These are phyloP conservation scores for Gynostemma pentaphyllum DNA, from an alignment of 306 rosid genomes.

Conservation along the genomic window DNA sequence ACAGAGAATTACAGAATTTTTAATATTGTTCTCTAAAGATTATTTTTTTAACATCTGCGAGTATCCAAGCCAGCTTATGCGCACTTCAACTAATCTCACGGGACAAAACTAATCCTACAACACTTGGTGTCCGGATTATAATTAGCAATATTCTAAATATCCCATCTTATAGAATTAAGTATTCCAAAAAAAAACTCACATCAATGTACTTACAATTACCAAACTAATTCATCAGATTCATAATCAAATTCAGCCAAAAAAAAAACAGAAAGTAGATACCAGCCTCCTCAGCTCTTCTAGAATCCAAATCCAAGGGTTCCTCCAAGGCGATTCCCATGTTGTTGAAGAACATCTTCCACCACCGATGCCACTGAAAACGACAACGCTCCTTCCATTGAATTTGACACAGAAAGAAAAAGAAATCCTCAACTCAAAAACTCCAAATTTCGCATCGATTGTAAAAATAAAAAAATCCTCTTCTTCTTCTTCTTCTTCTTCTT, in stretches of 20 bases:
- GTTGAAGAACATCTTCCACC: conserved; percentile 87
- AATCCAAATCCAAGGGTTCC: conserved; percentile 63
- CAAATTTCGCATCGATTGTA: no score
- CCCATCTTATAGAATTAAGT: no score
- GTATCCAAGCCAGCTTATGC: no score
- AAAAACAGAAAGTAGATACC: conserved; percentile 26
- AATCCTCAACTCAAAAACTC: no score
- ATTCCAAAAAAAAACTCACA: neutral
- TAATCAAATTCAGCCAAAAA: neutral
- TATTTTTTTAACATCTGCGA: no score
- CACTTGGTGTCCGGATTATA: no score
- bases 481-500: neutral
- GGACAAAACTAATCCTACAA: no score
- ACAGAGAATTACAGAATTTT: neutral
- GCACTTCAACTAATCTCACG: no score
- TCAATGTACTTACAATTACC: neutral
- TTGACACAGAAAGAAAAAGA: conserved; percentile 1
- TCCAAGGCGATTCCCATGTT: conserved; percentile 51
- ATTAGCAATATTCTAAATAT: no score
- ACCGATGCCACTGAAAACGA: conserved; percentile 74
- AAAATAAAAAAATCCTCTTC: no score
- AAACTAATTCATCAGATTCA: neutral
- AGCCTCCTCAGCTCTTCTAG: conserved; percentile 75
- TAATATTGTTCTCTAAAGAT: neutral
- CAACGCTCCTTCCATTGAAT: conserved; percentile 32